Evolutionary conservation across 345 rosid genomes (phyloP).

Genomic region (Tarenaya hassleriana): DNA sequence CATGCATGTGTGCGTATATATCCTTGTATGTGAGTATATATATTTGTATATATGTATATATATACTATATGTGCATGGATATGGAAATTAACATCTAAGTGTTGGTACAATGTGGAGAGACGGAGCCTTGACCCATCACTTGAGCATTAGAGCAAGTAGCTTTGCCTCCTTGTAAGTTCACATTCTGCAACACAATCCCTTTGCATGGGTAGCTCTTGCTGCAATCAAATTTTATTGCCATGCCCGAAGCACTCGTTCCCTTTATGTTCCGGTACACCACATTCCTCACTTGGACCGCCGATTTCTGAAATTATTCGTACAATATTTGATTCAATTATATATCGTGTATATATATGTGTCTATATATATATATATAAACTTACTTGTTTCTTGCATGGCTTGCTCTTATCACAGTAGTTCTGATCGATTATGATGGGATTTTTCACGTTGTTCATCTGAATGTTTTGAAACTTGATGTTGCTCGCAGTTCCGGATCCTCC

Average conservation of each 20-base stretch:
- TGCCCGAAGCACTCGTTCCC: slow-evolving; percentile 66
- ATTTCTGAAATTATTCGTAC: slow-evolving; percentile 41
- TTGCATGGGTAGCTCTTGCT: slow-evolving; percentile 55
- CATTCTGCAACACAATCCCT: slow-evolving; percentile 49
- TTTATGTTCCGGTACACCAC: slow-evolving; percentile 64
- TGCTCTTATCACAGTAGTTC: slow-evolving; percentile 63
- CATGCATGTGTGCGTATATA: too few relatives aligned
- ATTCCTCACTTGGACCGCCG: slow-evolving; percentile 60
- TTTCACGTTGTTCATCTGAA: slow-evolving; percentile 58
- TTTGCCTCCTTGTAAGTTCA: slow-evolving; percentile 33
- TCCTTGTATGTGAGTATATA: too few relatives aligned
- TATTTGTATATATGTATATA: not conserved
- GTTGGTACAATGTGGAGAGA: slow-evolving; percentile 51
- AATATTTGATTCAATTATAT: not conserved
- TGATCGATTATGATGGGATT: slow-evolving; percentile 89
- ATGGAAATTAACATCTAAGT: slow-evolving; percentile 9
- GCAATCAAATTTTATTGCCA: slow-evolving; percentile 60
- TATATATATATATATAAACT: not conserved
- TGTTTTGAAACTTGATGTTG: slow-evolving; percentile 62
- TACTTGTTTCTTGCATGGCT: slow-evolving; percentile 66
- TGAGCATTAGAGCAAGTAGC: slow-evolving; percentile 56
- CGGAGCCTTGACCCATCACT: slow-evolving; percentile 32
- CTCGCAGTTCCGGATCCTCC: slow-evolving; percentile 90
- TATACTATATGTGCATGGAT: not conserved
- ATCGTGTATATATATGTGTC: not conserved